phyloP scores from a whole-genome alignment of 306 rosid species.

The Rosa chinensis region DNA sequence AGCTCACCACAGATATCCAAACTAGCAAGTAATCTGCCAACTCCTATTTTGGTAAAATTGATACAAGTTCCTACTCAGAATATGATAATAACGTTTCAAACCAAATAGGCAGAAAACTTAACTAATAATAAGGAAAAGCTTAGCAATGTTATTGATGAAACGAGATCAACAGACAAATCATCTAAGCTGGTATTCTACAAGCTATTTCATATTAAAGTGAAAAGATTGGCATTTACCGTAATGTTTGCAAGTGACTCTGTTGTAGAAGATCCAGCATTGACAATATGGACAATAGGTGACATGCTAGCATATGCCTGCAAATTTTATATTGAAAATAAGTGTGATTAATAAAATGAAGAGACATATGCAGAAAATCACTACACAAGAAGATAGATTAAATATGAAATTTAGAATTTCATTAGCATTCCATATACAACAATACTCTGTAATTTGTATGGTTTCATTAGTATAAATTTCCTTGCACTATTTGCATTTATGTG shows the following conservation, averaged over 20 bases:
- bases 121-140: background rate
- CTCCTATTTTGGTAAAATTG: background rate
- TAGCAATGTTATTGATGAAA: background rate
- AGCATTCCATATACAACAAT: background rate
- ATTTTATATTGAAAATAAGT: slow-evolving; percentile 14
- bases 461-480: too few relatives aligned
- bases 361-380: background rate
- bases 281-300: slow-evolving; percentile 77
- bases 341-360: background rate
- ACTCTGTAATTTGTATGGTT: background rate
- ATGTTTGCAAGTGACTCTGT: slow-evolving; percentile 77
- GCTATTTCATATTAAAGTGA: background rate
- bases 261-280: slow-evolving; percentile 60
- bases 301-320: slow-evolving; percentile 86
- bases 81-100: background rate
- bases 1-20: background rate
- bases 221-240: slow-evolving; percentile 46
- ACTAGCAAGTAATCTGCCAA: background rate
- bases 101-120: background rate
- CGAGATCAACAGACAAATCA: background rate
- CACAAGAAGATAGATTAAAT: background rate
- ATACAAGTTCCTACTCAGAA: background rate
- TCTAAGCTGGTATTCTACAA: background rate
- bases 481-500: background rate
- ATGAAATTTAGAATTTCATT: background rate